Evolutionary conservation across 2,329 filamentous ascomycete species (phyloP).

Genomic region (Fusarium sp.): DNA sequence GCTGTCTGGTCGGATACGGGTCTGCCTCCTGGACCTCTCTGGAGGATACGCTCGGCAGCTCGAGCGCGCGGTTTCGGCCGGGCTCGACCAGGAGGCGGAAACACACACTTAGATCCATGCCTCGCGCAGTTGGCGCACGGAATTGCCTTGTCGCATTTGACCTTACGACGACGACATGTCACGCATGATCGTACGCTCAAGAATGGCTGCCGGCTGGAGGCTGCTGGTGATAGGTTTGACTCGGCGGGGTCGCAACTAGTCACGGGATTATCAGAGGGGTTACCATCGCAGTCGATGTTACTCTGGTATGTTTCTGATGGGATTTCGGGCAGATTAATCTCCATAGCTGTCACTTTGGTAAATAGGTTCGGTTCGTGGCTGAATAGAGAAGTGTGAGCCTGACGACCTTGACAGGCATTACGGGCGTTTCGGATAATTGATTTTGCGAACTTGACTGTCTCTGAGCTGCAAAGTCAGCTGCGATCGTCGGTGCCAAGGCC

Average conservation of each 20-base stretch:
- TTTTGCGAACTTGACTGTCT: too few species aligned
- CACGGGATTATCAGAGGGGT: not conserved
- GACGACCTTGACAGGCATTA: not conserved
- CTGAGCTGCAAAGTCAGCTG: too few species aligned
- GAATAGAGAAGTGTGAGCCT: not conserved
- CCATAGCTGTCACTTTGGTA: not conserved
- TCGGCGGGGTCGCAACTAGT: not conserved
- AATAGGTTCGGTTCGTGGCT: not conserved
- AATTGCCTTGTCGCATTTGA: conserved; percentile 19
- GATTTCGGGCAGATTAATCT: not conserved
- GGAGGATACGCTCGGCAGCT: not conserved
- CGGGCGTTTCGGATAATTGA: not conserved
- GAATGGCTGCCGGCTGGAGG: not conserved
- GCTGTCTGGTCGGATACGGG: not conserved
- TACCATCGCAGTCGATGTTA: not conserved
- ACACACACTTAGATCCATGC: conserved; percentile 9
- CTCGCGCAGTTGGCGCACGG: conserved; percentile 20
- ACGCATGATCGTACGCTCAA: conserved; percentile 13
- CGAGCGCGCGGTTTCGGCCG: conserved; percentile 14
- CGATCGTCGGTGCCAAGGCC: too few species aligned
- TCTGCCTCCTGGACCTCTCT: not conserved
- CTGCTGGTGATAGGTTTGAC: not conserved
- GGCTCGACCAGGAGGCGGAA: conserved; percentile 19
- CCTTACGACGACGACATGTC: conserved; percentile 21
- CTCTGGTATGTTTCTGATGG: not conserved